Conservation (phyloP, 2,329 filamentous ascomycete species). For the Trichophyton verrucosum region DNA sequence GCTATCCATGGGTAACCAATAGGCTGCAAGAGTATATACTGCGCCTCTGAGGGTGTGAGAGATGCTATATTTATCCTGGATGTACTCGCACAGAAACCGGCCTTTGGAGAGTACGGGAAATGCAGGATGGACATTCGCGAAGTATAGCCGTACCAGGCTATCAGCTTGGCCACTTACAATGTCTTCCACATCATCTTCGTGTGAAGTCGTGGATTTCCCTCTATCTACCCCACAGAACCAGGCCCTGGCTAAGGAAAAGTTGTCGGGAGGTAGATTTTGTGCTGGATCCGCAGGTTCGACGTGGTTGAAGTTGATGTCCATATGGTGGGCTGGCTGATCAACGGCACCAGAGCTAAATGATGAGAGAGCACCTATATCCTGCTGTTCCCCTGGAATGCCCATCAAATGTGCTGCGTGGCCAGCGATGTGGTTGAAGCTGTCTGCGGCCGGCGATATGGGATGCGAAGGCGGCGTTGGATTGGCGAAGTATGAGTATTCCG, state of each 20-base stretch:
- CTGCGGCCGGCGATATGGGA: not conserved
- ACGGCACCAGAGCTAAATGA: constrained; percentile 38
- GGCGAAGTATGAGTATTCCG: not conserved
- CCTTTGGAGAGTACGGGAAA: constrained; percentile 17
- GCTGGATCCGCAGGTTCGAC: constrained; percentile 28
- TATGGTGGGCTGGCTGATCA: constrained; percentile 32
- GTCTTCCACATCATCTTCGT: constrained; percentile 32
- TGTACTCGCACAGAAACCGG: not conserved
- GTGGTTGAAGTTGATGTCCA: constrained; percentile 37
- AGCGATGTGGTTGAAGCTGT: not conserved
- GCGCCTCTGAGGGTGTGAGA: not conserved
- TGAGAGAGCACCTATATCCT: constrained; percentile 35
- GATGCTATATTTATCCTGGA: constrained; percentile 1
- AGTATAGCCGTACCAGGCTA: constrained; percentile 35
- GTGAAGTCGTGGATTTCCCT: constrained; percentile 29
- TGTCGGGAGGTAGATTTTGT: constrained; percentile 31
- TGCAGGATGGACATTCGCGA: constrained; percentile 36
- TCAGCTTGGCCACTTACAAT: constrained; percentile 32
- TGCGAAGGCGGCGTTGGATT: not conserved
- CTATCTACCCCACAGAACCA: constrained; percentile 34
- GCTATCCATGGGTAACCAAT: not conserved
- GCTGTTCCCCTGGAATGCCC: not conserved
- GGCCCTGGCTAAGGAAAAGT: constrained; percentile 37
- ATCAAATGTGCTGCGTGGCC: not conserved
- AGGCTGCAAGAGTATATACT: not conserved